These are phyloP conservation scores for Helichrysum umbraculigerum DNA, from an alignment of 129 eudicot genomes.

Conservation along the genomic window DNA sequence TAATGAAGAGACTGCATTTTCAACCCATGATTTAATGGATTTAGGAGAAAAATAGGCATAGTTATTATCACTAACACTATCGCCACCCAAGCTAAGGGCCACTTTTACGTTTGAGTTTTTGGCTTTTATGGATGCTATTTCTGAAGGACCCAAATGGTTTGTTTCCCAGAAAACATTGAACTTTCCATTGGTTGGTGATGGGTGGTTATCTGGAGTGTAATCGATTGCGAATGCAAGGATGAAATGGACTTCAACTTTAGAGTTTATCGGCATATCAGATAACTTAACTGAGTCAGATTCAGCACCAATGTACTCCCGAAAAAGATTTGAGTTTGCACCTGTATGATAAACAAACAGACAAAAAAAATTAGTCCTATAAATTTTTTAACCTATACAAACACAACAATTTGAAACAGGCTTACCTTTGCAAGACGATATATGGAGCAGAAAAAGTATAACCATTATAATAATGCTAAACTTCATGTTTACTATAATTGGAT, in stretches of 20 bases:
- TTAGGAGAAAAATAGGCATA: background rate
- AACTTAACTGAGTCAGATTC: background rate
- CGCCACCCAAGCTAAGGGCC: background rate
- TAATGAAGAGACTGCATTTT: conserved; percentile 5
- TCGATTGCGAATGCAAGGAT: conserved; percentile 3
- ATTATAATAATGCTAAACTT: too few species aligned
- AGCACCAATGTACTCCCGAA: background rate
- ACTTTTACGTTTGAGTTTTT: background rate
- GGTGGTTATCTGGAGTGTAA: background rate
- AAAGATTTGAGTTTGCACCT: background rate
- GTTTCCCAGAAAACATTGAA: conserved; percentile 6
- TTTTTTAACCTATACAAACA: background rate
- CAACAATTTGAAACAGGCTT: too few species aligned
- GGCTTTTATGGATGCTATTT: background rate
- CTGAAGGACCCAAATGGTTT: background rate
- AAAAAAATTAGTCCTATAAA: too few species aligned
- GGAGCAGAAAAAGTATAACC: too few species aligned
- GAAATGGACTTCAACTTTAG: background rate
- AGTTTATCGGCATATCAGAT: background rate
- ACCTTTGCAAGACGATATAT: too few species aligned
- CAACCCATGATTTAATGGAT: background rate
- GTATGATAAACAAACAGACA: background rate
- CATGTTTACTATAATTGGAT: too few species aligned
- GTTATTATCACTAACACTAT: background rate
- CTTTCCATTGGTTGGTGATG: background rate